Evolutionary conservation across 495 filamentous ascomycete species (phyloP), one percentile per base, ranked within the genome.

Genomic region (Endocarpon pusillum): DNA sequence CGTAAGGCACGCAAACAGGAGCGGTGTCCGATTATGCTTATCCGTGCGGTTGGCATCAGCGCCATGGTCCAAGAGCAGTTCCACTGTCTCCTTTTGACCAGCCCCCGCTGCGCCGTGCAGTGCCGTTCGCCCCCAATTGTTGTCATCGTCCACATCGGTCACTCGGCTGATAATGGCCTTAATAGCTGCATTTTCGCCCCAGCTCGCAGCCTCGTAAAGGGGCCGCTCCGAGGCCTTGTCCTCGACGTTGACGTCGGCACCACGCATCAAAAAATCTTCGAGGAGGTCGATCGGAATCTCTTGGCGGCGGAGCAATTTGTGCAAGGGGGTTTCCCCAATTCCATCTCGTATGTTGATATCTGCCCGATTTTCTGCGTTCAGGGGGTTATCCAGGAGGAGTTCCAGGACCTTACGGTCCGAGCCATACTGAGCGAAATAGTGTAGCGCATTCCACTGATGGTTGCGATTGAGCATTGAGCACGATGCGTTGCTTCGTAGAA

Each of bases 41-140:
- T 44, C 38, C n/a, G n/a, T 36, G n/a, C 7, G 17, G 32, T 54
- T 51, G 28, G 49, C 36, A 11, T 54, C 41, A 6, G 54, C 52
- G 7, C 49, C 48, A 14, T 37, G 40, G 23, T 36, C 38, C 12
- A 58, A 32, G 8, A 58, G 41, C 3, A 27, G 28, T 24, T 48
- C 38, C 17, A 49, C 40, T 21, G 48, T 21, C 12, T 41, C 30
- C 3, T 41, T 25, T 19, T 40, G 27, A 7, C 48, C 45, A 12
- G 35, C 39, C 35, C 37, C 29, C 5, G 44, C 41, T n/a, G 54
- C 52, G 2, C 39, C 48, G 36, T 58, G 54, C 8, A 58, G 35
- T 19, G 52, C 50, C 21, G 53, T 56, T 18, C 44, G 25, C 4
- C 53, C 50, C 15, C 27, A 33, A 7, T 18, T 39, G 30, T 38